These are phyloP conservation scores for Madurella mycetomatis DNA, from an alignment of 2,329 filamentous ascomycete species.

Conservation along the genomic window DNA sequence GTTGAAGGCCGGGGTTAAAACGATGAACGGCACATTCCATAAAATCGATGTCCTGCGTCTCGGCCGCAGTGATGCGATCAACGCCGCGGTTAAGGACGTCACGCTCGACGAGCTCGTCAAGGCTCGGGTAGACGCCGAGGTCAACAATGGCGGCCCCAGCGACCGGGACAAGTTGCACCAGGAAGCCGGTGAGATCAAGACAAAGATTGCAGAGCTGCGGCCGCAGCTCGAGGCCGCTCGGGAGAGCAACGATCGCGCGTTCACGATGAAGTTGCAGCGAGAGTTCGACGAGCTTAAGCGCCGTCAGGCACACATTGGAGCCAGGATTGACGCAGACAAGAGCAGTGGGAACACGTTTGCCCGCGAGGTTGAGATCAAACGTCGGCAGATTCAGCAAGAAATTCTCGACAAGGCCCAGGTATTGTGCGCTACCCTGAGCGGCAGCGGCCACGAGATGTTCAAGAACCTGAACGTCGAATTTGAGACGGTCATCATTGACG, in stretches of 20 bases:
- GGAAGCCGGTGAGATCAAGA: slow-evolving; percentile 68
- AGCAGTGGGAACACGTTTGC: slow-evolving; percentile 77
- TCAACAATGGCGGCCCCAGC: slow-evolving; percentile 52
- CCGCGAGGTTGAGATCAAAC: slow-evolving; percentile 80
- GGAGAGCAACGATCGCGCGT: slow-evolving; percentile 45
- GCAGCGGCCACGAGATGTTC: slow-evolving; percentile 96
- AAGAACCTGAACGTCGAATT: slow-evolving; percentile 92
- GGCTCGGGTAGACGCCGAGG: slow-evolving; percentile 60
- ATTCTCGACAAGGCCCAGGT: slow-evolving; percentile 89
- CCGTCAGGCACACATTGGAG: slow-evolving; percentile 64
- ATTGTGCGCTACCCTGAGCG: slow-evolving; percentile 90
- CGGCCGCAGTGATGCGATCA: slow-evolving; percentile 89
- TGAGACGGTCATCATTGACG: slow-evolving; percentile 96
- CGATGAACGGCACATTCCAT: slow-evolving; percentile 64
- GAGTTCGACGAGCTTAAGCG: slow-evolving; percentile 75
- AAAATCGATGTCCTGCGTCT: slow-evolving; percentile 85
- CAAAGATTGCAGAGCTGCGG: slow-evolving; percentile 66
- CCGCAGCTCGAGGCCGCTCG: slow-evolving; percentile 66
- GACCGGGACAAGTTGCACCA: slow-evolving; percentile 57
- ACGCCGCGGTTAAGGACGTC: slow-evolving; percentile 80
- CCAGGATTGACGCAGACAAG: slow-evolving; percentile 80
- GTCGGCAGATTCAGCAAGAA: slow-evolving; percentile 80
- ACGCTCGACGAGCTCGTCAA: slow-evolving; percentile 90
- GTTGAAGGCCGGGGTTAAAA: slow-evolving; percentile 82
- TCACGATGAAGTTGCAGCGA: slow-evolving; percentile 58